Base-by-base conservation (phyloP, 2,329 filamentous ascomycete species). In the Fusarium albosuccineum region DNA sequence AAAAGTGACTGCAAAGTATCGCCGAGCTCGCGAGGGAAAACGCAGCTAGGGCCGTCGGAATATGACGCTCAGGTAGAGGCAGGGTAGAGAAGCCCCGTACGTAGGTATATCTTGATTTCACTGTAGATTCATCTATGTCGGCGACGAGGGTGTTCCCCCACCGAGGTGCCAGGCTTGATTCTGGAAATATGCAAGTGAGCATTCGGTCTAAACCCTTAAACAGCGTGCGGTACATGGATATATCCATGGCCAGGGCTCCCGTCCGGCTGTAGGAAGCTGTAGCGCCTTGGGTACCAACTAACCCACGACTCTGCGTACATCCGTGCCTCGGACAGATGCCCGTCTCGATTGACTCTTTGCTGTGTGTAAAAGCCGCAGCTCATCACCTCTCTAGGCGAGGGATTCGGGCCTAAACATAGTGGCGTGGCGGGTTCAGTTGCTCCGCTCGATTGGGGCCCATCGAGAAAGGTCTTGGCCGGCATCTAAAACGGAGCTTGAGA, bases 351-450 rank as follows among this genome's bases (percentile, higher is more conserved):
- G 64, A 60, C 45, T 67, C 55, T 60, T 60, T 30, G 17, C 17
- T 22, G 17, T 54, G 55, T 36, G 34, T 41, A 60, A 65, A 66
- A 66, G 48, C 52, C 17, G 17, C 17, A 22, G 51, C 65, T 52
- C 64, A 67, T 62, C 58, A 22, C 44, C 59, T 67, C 64, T 57
- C 52, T 51, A 51, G 16, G 22, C 61, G 45, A 41, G 17, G 17
- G 17, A 68, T 68, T 68, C 65, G 65, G 66, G 66, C 66, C 66
- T 68, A 68, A 68, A 53, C 52, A 41, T 33, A 63, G 62, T 66
- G 65, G 66, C 61, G 66, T 57, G 44, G 50, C 42, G 53, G 53
- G 52, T 46, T 36, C 50, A 33, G 36, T 41, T 41, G 50, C 50
- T 68, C 65, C 64, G 65, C 65, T 62, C 55, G 54, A 67, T 65